Conservation (phyloP, 371 early-diverging fungal genomes). For the Amoeboaphelidium occidentale region DNA sequence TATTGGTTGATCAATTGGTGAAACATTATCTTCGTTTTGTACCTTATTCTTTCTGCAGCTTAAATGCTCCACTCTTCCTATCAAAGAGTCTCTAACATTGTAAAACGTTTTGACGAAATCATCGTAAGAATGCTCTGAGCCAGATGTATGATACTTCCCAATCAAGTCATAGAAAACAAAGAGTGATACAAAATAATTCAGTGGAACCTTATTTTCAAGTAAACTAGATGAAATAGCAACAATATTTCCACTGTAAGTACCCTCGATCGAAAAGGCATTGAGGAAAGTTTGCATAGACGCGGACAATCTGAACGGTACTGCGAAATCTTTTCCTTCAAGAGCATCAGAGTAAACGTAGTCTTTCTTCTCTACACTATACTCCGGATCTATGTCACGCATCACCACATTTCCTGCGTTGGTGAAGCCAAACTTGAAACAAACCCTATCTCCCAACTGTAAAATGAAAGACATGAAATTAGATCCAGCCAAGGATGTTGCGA, state of each 20-base stretch:
- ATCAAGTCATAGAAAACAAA: conserved; percentile 1
- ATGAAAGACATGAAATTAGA: neutral
- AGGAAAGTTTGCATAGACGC: conserved; percentile 86
- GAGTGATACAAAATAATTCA: conserved; percentile 12
- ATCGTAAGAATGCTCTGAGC: too few species aligned
- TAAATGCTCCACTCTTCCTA: too few species aligned
- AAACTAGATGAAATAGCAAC: conserved; percentile 53
- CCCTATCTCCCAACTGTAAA: neutral
- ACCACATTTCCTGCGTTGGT: too few species aligned
- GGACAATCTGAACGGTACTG: conserved; percentile 90
- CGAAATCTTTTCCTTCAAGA: conserved; percentile 17
- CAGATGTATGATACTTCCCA: neutral
- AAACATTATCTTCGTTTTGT: conserved; percentile 7
- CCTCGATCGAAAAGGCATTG: conserved; percentile 72
- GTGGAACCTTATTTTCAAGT: conserved; percentile 31
- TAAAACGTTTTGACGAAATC: neutral
- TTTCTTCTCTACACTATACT: conserved; percentile 19
- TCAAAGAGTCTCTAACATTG: neutral
- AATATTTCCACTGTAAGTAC: conserved; percentile 50
- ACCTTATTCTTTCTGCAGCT: neutral
- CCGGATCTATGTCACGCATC: too few species aligned
- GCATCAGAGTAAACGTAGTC: neutral
- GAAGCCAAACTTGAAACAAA: neutral
- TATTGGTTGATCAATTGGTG: conserved; percentile 45
- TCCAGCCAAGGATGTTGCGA: neutral